Evolutionary conservation across 106 monocot species (phyloP).

Genomic region (Dioscorea zingiberensis): DNA sequence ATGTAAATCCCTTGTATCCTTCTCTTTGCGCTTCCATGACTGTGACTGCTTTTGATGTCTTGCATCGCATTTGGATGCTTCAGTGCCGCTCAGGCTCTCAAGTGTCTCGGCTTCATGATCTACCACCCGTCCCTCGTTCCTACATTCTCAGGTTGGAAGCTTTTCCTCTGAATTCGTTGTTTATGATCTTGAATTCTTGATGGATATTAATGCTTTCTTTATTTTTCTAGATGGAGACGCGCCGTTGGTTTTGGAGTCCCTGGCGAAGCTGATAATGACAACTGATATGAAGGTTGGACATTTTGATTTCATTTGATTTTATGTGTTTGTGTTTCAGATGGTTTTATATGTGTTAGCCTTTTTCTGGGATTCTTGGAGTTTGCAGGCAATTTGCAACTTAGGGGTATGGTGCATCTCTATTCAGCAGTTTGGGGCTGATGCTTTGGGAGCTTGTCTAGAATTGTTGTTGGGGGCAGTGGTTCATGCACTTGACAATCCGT

Average conservation of each 20-base stretch:
- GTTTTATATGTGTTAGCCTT: neutral
- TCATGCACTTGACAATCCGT: slow-evolving; percentile 69
- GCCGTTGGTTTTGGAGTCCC: slow-evolving; percentile 30
- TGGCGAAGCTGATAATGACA: slow-evolving; percentile 29
- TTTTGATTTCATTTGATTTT: neutral
- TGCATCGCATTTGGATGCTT: neutral
- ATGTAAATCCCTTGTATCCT: slow-evolving; percentile 21
- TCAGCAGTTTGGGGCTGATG: slow-evolving; percentile 31
- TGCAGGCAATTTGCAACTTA: slow-evolving; percentile 64
- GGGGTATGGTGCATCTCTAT: slow-evolving; percentile 62
- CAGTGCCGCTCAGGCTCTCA: slow-evolving; percentile 51
- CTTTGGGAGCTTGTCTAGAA: slow-evolving; percentile 11
- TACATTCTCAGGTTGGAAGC: slow-evolving; percentile 28
- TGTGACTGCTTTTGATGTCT: too few species aligned
- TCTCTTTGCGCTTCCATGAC: neutral
- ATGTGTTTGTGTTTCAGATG: neutral
- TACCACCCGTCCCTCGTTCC: slow-evolving; percentile 46
- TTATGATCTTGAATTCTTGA: neutral
- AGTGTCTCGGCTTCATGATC: slow-evolving; percentile 65
- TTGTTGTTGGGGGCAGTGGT: slow-evolving; percentile 36
- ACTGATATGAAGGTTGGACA: slow-evolving; percentile 49
- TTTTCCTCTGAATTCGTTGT: neutral
- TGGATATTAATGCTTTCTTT: neutral
- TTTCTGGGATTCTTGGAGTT: neutral
- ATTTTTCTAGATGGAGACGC: slow-evolving; percentile 22